Evolutionary conservation across 2,329 filamentous ascomycete genomes (phyloP).

Genomic region (Hymenoscyphus occultus): DNA sequence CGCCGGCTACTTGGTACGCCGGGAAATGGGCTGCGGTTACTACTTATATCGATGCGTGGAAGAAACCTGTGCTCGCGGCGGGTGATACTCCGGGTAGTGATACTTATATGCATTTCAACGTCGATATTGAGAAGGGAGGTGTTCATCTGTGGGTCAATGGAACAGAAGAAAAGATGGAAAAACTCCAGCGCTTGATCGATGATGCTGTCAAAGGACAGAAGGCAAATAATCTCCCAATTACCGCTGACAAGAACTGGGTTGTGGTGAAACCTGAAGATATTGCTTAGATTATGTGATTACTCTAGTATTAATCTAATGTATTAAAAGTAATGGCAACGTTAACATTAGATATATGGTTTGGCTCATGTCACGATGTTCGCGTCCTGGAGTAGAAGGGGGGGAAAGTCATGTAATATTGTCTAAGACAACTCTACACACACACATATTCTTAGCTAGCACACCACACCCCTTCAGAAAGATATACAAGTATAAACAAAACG

Average conservation of each 20-base stretch:
- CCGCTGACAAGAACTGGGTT: background rate
- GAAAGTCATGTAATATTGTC: no score
- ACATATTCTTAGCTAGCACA: no score
- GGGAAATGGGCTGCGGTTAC: background rate
- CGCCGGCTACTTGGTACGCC: background rate
- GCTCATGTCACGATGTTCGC: no score
- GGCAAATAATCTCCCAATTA: background rate
- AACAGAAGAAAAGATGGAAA: background rate
- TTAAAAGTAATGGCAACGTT: background rate
- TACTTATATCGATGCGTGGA: background rate
- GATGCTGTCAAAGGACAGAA: background rate
- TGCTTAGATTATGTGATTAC: background rate
- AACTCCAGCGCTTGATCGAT: background rate
- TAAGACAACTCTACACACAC: no score
- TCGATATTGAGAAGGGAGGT: background rate
- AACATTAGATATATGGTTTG: no score
- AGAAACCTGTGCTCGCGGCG: background rate
- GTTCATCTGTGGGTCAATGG: background rate
- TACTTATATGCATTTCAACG: background rate
- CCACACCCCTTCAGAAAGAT: no score
- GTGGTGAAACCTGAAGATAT: background rate
- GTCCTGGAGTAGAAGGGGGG: no score
- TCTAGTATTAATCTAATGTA: background rate
- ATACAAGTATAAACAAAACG: no score
- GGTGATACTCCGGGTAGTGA: background rate